phyloP scores from a whole-genome alignment of 352 stramenopile species.

The Pythium pectinolyticum region DNA sequence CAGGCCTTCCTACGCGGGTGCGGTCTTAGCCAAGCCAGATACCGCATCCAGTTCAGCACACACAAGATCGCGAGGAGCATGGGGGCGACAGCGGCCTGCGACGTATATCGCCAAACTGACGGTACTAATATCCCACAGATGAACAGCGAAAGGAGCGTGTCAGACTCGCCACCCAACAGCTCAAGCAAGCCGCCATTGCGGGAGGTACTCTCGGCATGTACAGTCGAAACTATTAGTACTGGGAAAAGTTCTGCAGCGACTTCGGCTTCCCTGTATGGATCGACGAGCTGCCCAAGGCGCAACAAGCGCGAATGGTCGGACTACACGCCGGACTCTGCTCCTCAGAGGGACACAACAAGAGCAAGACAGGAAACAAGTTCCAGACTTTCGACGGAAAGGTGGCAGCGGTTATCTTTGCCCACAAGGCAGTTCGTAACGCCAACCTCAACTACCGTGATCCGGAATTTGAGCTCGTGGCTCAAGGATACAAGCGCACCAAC shows the following conservation, averaged over 20 bases:
- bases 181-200: background rate
- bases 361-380: constrained; percentile 25
- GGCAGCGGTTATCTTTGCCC: constrained; percentile 25
- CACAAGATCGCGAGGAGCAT: background rate
- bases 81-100: background rate
- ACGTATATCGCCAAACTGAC: constrained; percentile 1
- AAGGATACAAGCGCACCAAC: constrained; percentile 25
- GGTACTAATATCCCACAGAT: background rate
- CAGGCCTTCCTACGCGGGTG: constrained; percentile 3
- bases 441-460: constrained; percentile 29
- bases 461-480: constrained; percentile 31
- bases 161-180: background rate
- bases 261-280: constrained; percentile 24
- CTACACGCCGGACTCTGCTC: constrained; percentile 19
- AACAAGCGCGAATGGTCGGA: constrained; percentile 27
- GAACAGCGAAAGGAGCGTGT: background rate
- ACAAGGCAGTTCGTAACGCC: constrained; percentile 23
- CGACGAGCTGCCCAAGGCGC: constrained; percentile 21
- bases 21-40: background rate
- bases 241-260: constrained; percentile 9
- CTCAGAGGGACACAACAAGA: constrained; percentile 24
- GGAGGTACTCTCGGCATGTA: background rate
- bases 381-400: constrained; percentile 28
- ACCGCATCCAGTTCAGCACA: background rate
- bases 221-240: constrained; percentile 1